Base-by-base conservation (phyloP, 2,329 filamentous ascomycete genomes). In the Fusarium napiforme region DNA sequence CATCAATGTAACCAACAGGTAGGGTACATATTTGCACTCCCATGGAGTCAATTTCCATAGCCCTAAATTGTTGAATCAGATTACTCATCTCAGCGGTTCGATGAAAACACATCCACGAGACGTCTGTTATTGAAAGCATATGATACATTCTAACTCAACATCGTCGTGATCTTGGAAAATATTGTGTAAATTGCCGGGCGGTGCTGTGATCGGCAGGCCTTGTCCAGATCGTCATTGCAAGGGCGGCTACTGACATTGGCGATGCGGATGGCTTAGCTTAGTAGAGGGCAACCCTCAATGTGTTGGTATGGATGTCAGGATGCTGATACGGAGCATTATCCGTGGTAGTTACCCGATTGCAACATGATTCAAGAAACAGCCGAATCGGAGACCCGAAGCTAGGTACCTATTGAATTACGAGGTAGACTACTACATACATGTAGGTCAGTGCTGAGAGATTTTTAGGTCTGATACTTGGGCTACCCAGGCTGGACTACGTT, bases 161-260 rank as follows among this genome's bases (percentile, higher is more conserved):
- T 53, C n/a, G 26, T 19, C 10, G 26, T 50, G 19, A 30, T 43
- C 23, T 34, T 64, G 45, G 40, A 52, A 69, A 56, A 63, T n/a
- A 23, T 57, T 47, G 57, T 43, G 45, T 56, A 64, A 45, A 46
- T 36, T 58, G 49, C 60, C 61, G 39, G 66, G 47, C 65, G 60
- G 43, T 43, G 14, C 55, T 67, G 55, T 43, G 70, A 73, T 73
- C 70, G 60, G 50, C 70, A 55, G 37, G 46, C 36, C 23, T 55
- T 46, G 36, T 46, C 70, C 36, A 55, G 66, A 68, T 73, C 52
- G 69, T 74, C 69, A 63, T 65, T 67, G 47, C 40, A 75, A 73
- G 71, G 66, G 64, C 60, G 60, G 55, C 58, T 47, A 63, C 60
- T 67, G 53, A 64, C 59, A 50, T 63, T 50, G 47, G 52, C 21